A percentile compares a stretch with the other conserved stretches of the same genome.
These are phyloP conservation scores for Paralagenidium karlingii DNA, from an alignment of 352 stramenopile species.

Conservation along the genomic window DNA sequence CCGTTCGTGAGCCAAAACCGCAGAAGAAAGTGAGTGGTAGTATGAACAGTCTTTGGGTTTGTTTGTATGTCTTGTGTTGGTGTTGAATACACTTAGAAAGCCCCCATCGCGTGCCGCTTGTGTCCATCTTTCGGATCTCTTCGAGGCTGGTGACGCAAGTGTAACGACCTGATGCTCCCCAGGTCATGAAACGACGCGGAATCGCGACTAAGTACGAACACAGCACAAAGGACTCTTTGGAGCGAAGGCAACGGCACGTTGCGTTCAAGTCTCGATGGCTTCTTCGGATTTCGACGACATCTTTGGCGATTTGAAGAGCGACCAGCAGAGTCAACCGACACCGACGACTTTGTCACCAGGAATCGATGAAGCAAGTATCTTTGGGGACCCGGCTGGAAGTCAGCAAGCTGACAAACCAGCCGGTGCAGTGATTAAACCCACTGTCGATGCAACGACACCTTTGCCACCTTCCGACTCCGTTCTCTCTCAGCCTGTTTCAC, in stretches of 20 bases:
- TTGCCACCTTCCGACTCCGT: not conserved
- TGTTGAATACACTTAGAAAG: not conserved
- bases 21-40: too few species aligned
- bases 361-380: constrained; percentile 40
- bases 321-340: constrained; percentile 26
- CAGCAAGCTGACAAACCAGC: not conserved
- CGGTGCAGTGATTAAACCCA: not conserved
- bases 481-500: too few species aligned
- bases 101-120: too few species aligned
- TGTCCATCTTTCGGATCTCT: too few species aligned
- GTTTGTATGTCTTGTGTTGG: not conserved
- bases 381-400: constrained; percentile 12
- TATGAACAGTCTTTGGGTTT: too few species aligned
- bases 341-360: constrained; percentile 25
- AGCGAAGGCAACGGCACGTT: not conserved
- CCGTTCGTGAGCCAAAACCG: too few species aligned
- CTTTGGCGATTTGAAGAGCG: constrained; percentile 61
- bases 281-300: constrained; percentile 69
- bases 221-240: not conserved
- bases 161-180: too few species aligned
- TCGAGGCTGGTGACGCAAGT: too few species aligned
- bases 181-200: too few species aligned
- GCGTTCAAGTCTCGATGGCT: constrained; percentile 5
- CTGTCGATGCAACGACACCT: too few species aligned
- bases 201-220: too few species aligned